Evolutionary conservation across 108 stramenopile genomes (phyloP).

Genomic region (Fistulifera solaris): DNA sequence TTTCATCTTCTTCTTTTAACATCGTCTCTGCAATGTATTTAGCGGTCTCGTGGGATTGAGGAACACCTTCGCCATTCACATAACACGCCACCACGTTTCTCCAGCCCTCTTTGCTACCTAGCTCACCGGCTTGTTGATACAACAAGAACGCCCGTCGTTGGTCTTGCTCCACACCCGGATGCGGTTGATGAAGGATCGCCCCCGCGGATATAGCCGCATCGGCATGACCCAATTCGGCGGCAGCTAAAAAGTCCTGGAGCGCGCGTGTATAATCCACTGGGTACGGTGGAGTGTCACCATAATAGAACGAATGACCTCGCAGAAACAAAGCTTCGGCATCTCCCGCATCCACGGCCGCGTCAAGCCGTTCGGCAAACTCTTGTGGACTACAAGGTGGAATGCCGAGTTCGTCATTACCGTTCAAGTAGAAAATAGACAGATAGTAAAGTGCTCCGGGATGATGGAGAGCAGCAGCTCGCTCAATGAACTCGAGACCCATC

Average conservation of each 20-base stretch:
- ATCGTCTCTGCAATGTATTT: slow-evolving; percentile 73
- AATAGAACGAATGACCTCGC: slow-evolving; percentile 51
- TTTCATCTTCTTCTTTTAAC: slow-evolving; percentile 32
- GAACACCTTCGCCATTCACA: slow-evolving; percentile 64
- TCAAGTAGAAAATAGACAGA: slow-evolving; percentile 52
- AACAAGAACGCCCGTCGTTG: slow-evolving; percentile 60
- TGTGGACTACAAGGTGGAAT: slow-evolving; percentile 26
- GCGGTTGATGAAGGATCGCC: slow-evolving; percentile 54
- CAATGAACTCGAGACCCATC: slow-evolving; percentile 18
- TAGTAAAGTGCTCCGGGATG: slow-evolving; percentile 73
- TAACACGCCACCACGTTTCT: slow-evolving; percentile 79
- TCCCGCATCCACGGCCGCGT: slow-evolving; percentile 41
- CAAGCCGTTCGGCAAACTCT: slow-evolving; percentile 22
- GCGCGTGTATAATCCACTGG: slow-evolving; percentile 24
- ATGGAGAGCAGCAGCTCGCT: slow-evolving; percentile 33
- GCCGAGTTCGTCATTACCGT: slow-evolving; percentile 36
- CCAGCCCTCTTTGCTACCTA: slow-evolving; percentile 78
- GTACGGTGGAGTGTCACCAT: slow-evolving; percentile 55
- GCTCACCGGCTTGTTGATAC: slow-evolving; percentile 73
- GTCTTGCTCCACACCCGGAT: slow-evolving; percentile 41
- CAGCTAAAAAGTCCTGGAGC: slow-evolving; percentile 47
- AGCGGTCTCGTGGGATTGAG: slow-evolving; percentile 57
- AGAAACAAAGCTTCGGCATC: slow-evolving; percentile 58
- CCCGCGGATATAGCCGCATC: slow-evolving; percentile 80
- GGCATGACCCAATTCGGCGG: slow-evolving; percentile 54